Conservation (phyloP, 192 early-diverging fungal species). For the Backusella tarrabulga region DNA sequence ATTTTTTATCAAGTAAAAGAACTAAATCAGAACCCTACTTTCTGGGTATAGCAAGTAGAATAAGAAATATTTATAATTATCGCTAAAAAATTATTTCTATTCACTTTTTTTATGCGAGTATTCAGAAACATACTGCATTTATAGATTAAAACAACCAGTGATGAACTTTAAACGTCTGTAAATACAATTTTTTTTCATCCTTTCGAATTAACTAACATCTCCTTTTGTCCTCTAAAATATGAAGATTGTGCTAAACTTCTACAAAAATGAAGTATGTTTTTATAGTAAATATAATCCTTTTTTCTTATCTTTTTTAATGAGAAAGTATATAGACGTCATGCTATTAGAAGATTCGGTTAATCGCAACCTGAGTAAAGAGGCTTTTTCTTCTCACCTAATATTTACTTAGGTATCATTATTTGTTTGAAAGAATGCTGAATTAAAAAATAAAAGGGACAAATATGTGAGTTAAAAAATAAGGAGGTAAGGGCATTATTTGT, state of each 20-base stretch:
- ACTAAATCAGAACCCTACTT: background rate
- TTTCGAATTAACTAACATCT: background rate
- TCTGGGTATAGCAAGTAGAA: background rate
- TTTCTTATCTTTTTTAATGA: background rate
- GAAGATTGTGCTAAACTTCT: background rate
- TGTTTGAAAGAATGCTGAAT: background rate
- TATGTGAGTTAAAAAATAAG: constrained; percentile 12
- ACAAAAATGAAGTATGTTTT: background rate
- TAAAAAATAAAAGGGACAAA: constrained; percentile 13
- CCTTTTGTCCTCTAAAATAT: background rate
- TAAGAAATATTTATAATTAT: too few relatives aligned
- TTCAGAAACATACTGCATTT: background rate
- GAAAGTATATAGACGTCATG: background rate
- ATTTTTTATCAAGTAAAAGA: background rate
- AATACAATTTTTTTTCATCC: background rate
- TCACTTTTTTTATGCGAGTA: background rate
- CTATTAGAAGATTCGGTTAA: background rate
- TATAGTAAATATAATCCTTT: background rate
- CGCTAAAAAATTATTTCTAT: background rate
- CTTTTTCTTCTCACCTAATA: background rate
- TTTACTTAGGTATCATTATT: background rate
- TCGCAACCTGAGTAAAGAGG: background rate
- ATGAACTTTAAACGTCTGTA: background rate
- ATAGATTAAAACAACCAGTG: background rate
- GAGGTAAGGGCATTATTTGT: background rate